These are phyloP conservation scores for Cephaloascus fragrans DNA, from an alignment of 805 yeast species.

Conservation along the genomic window DNA sequence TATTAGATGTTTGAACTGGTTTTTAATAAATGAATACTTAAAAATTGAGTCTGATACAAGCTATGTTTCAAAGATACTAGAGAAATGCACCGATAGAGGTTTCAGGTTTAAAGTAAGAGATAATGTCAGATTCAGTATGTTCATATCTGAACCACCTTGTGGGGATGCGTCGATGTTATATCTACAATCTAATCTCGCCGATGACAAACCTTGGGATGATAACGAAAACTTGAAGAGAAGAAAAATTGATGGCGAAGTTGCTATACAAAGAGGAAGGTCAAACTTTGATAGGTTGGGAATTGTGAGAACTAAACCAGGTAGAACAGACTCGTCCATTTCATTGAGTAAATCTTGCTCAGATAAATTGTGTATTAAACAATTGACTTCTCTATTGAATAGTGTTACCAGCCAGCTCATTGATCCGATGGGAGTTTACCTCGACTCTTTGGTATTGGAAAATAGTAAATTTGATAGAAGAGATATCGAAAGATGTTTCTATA, in stretches of 20 bases:
- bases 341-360: slow-evolving; percentile 86
- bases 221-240: slow-evolving; percentile 4
- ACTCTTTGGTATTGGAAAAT: slow-evolving; percentile 39
- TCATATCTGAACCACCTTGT: slow-evolving; percentile 75
- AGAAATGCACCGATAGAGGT: slow-evolving; percentile 4
- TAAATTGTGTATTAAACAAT: slow-evolving; percentile 60
- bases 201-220: slow-evolving; percentile 13
- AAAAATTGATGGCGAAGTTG: slow-evolving; percentile 6
- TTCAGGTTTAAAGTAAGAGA: slow-evolving; percentile 19
- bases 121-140: slow-evolving; percentile 42
- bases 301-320: slow-evolving; percentile 90
- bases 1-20: slow-evolving; percentile 59
- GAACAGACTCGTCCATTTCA: slow-evolving; percentile 65
- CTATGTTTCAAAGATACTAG: slow-evolving; percentile 8
- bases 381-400: slow-evolving; percentile 41
- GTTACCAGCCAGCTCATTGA: slow-evolving; percentile 24
- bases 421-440: slow-evolving; percentile 26
- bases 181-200: neutral
- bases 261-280: slow-evolving; percentile 48
- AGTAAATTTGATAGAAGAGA: slow-evolving; percentile 15
- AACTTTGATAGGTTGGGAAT: slow-evolving; percentile 45
- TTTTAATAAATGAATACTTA: slow-evolving; percentile 38
- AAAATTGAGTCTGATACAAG: slow-evolving; percentile 6
- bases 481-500: slow-evolving; percentile 31
- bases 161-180: slow-evolving; percentile 73